Base-by-base conservation (phyloP, 495 filamentous ascomycete genomes). In the Cercophora sp. region DNA sequence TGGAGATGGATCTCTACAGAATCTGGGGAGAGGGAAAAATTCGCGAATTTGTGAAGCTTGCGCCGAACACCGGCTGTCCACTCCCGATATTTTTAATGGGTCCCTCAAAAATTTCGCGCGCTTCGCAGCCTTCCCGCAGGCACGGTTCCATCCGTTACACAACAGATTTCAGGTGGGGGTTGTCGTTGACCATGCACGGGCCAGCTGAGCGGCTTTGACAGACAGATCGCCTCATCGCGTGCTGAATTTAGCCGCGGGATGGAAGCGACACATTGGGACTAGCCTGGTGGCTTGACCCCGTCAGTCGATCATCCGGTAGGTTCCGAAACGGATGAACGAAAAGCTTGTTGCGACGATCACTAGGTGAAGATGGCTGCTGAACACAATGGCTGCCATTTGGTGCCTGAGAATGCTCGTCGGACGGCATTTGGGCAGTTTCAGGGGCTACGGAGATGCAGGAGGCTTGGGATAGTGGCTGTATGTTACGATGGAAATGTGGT, bases 1-100 rank as follows among this genome's bases (percentile, higher is more conserved):
- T 44, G 41, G 41, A 44, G 20, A 23, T n/a, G n/a, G n/a, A n/a
- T n/a, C n/a, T n/a, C n/a, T n/a, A n/a, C n/a, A n/a, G n/a, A n/a
- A 27, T 44, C 41, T 44, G 41, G 41, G 40, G 40, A 23, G 22
- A n/a, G n/a, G n/a, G n/a, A n/a, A n/a, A n/a, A n/a, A n/a, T n/a
- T n/a, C n/a, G n/a, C n/a, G 23, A 44, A 44, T 3, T 23, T 19
- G 40, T 24, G 41, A 26, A 15, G 16, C 22, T n/a, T 23, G 20
- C 41, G 41, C 41, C 20, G 41, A 27, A 20, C 9, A 44, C 41
- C 41, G 41, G 41, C 20, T 15, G 24, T 9, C 41, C 36, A 39
- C 18, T 19, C 22, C 36, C 25, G n/a, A n/a, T n/a, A 44, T 15
- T 16, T 44, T 43, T 44, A 26, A 44, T 44, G 41, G 41, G 41